These are phyloP conservation scores for Macrolepiota fuliginosa DNA, from an alignment of 768 basidiomycete genomes.

Conservation along the genomic window DNA sequence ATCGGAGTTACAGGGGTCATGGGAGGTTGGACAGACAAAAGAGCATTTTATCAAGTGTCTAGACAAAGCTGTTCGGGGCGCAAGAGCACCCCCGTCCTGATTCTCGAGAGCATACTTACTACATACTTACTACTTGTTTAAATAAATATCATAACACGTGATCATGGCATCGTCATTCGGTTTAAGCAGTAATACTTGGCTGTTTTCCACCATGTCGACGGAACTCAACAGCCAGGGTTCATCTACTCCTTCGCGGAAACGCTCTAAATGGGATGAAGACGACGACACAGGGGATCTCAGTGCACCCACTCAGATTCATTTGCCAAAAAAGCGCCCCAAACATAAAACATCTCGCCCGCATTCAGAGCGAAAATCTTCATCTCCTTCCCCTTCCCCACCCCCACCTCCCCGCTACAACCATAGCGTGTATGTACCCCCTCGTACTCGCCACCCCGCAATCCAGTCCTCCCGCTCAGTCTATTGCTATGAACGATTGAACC, in stretches of 20 bases:
- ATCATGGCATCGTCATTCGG: neutral
- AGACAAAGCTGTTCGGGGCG: constrained; percentile 46
- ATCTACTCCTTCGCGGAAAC: constrained; percentile 63
- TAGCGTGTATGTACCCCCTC: constrained; percentile 73
- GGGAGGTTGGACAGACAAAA: constrained; percentile 51
- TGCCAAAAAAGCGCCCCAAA: constrained; percentile 56
- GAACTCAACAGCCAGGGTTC: constrained; percentile 28
- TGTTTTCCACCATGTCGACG: constrained; percentile 22
- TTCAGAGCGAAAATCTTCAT: constrained; percentile 15
- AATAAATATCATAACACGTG: constrained; percentile 7
- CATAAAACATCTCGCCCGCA: constrained; percentile 29
- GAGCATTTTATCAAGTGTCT: constrained; percentile 68
- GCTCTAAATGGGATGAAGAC: constrained; percentile 73
- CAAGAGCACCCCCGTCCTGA: constrained; percentile 5
- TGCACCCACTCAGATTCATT: constrained; percentile 32
- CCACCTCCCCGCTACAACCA: constrained; percentile 31
- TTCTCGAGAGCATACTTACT: no score
- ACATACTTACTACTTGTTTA: neutral
- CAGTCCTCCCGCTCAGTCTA: constrained; percentile 90
- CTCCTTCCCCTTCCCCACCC: constrained; percentile 18
- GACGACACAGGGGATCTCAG: constrained; percentile 31
- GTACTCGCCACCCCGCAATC: constrained; percentile 76
- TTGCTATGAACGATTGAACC: constrained; percentile 90
- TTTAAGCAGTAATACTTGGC: neutral
- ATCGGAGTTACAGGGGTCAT: constrained; percentile 21